These are phyloP conservation scores for Calycina herbarum DNA, from an alignment of 2,329 filamentous ascomycete species.

Conservation along the genomic window DNA sequence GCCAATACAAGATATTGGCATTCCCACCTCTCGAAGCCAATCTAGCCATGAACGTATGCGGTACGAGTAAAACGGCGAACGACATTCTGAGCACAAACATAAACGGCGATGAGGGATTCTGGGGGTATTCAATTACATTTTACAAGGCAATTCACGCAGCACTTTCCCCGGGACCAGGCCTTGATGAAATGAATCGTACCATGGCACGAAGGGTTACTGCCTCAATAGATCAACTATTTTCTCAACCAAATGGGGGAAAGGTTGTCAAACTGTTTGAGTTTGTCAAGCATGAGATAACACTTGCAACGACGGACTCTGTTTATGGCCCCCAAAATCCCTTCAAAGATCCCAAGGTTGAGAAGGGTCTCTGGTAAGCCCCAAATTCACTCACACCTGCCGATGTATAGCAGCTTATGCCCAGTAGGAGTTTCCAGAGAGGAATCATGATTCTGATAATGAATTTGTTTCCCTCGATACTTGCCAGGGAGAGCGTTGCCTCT, in stretches of 20 bases:
- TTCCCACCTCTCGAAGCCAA: constrained; percentile 42
- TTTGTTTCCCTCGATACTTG: constrained; percentile 14
- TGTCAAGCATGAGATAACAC: constrained; percentile 23
- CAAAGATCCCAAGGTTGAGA: constrained; percentile 38
- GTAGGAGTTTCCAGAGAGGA: constrained; percentile 10
- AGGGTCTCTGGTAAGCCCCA: constrained; percentile 40
- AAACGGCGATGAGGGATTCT: constrained; percentile 39
- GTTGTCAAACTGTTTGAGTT: constrained; percentile 37
- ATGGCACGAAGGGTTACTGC: constrained; percentile 38
- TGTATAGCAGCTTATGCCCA: not conserved
- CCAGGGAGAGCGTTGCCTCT: constrained; percentile 36
- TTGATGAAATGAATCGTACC: constrained; percentile 40
- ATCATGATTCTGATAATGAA: constrained; percentile 13
- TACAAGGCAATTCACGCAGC: constrained; percentile 39
- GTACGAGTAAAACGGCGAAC: constrained; percentile 33
- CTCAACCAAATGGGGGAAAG: constrained; percentile 25
- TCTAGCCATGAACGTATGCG: constrained; percentile 12
- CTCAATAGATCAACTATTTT: constrained; percentile 8
- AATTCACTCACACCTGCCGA: not conserved
- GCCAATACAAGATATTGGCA: constrained; percentile 39
- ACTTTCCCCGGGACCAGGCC: constrained; percentile 35
- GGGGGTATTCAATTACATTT: constrained; percentile 37
- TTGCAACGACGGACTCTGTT: constrained; percentile 42
- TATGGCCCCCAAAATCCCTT: constrained; percentile 46
- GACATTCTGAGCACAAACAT: constrained; percentile 36